Evolutionary conservation across 2,329 filamentous ascomycete genomes (phyloP).

Genomic region (Beauveria asiatica): DNA sequence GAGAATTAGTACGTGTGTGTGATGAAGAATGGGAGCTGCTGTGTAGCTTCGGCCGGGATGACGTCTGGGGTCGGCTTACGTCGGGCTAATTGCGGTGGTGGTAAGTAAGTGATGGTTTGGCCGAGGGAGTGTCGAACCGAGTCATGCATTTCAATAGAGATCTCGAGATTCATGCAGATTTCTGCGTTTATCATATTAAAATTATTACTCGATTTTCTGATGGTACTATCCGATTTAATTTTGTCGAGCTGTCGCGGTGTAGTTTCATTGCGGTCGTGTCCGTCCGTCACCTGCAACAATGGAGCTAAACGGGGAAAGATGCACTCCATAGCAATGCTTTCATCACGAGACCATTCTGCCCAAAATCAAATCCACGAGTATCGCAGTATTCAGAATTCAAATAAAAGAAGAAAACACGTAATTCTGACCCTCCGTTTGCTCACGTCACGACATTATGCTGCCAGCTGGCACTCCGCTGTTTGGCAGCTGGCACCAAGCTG

Average conservation of each 20-base stretch:
- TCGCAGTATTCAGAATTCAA: neutral
- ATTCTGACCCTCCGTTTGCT: neutral
- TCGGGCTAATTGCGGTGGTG: slow-evolving; percentile 2
- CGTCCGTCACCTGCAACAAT: too few relatives aligned
- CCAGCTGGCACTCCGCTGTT: neutral
- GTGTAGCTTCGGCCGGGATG: neutral
- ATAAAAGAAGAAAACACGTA: too few relatives aligned
- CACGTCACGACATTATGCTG: neutral
- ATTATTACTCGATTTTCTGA: too few relatives aligned
- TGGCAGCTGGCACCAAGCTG: neutral
- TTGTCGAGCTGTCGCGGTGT: too few relatives aligned
- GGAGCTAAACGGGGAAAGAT: too few relatives aligned
- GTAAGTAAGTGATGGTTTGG: neutral
- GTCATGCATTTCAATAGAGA: neutral
- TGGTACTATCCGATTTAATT: too few relatives aligned
- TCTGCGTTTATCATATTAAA: too few relatives aligned
- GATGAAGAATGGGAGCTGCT: neutral
- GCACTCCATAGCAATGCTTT: too few relatives aligned
- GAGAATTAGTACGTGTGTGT: neutral
- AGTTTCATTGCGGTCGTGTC: too few relatives aligned
- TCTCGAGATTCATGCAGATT: too few relatives aligned
- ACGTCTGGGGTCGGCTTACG: slow-evolving; percentile 8
- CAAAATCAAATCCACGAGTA: too few relatives aligned
- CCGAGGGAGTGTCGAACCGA: neutral
- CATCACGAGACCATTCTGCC: too few relatives aligned